A percentile compares a stretch with the other conserved stretches of the same genome.
Evolutionary conservation across 1,284 basidiomycete genomes (phyloP).

Genomic region (Malassezia equina): DNA sequence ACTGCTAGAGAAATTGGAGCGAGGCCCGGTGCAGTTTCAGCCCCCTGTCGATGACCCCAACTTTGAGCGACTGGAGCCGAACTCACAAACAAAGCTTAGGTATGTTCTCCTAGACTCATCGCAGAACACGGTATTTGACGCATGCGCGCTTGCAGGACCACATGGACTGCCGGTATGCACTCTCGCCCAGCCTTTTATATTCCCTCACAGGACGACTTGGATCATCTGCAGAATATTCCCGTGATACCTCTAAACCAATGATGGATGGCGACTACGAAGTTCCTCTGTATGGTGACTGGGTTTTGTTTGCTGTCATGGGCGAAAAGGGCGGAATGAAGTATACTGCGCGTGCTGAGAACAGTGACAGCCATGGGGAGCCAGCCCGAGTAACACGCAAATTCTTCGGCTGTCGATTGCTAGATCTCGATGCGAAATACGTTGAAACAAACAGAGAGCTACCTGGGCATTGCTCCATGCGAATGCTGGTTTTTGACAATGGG

Average conservation of each 20-base stretch:
- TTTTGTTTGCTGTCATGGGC: conserved; percentile 77
- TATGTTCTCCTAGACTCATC: conserved; percentile 46
- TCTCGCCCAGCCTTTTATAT: conserved; percentile 78
- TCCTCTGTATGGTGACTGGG: conserved; percentile 80
- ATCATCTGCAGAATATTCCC: conserved; percentile 6
- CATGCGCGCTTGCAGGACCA: conserved; percentile 73
- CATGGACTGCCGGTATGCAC: conserved; percentile 69
- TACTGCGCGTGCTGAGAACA: conserved; percentile 39
- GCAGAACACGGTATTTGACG: conserved; percentile 65
- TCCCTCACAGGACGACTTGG: conserved; percentile 49
- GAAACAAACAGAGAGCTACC: conserved; percentile 3
- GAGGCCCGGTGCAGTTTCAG: conserved; percentile 3
- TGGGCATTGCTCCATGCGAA: conserved; percentile 66
- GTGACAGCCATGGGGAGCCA: neutral
- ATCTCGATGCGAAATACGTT: conserved; percentile 51
- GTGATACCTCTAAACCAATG: neutral
- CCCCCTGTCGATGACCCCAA: conserved; percentile 9
- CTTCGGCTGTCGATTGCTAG: conserved; percentile 73
- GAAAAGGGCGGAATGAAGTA: conserved; percentile 66
- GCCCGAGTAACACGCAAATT: conserved; percentile 61
- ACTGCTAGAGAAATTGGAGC: conserved; percentile 4
- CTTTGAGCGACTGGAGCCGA: conserved; percentile 10
- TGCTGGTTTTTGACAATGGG: conserved; percentile 66
- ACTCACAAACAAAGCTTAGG: neutral
- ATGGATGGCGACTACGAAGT: conserved; percentile 62